Percentiles rank a stretch among this genome's conserved stretches.
Evolutionary conservation across 257 asterid species (phyloP).

Genomic region (Marsdenia floribunda): DNA sequence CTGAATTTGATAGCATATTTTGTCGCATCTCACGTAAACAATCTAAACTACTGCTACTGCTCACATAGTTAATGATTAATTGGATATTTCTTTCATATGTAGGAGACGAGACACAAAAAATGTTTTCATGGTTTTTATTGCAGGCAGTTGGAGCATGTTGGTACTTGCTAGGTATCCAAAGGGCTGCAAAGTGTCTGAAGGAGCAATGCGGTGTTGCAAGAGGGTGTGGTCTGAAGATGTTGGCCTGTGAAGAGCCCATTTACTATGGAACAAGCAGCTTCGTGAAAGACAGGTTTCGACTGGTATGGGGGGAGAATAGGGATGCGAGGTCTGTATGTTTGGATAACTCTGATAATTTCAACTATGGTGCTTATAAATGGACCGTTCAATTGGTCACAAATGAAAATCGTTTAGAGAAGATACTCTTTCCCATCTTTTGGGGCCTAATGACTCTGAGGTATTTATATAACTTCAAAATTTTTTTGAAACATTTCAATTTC

Average conservation of each 20-base stretch:
- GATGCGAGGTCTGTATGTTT: slow-evolving; percentile 56
- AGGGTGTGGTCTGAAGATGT: slow-evolving; percentile 20
- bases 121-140: not conserved
- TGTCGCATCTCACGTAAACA: slow-evolving; percentile 86
- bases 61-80: not conserved
- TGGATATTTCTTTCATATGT: too few species aligned
- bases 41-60: not conserved
- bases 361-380: slow-evolving; percentile 93
- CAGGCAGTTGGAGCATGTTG: slow-evolving; percentile 56
- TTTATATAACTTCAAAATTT: too few species aligned
- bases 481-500: too few species aligned
- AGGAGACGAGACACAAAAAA: too few species aligned
- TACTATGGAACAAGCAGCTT: slow-evolving; percentile 44
- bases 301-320: slow-evolving; percentile 59
- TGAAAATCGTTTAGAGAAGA: slow-evolving; percentile 74
- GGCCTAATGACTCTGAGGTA: slow-evolving; percentile 98
- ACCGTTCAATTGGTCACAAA: slow-evolving; percentile 83
- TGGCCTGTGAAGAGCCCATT: slow-evolving; percentile 34
- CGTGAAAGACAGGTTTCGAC: slow-evolving; percentile 37
- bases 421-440: slow-evolving; percentile 90
- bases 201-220: slow-evolving; percentile 21
- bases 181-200: slow-evolving; percentile 36
- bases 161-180: slow-evolving; percentile 45
- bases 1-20: slow-evolving; percentile 93
- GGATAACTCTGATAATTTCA: slow-evolving; percentile 44